Conservation (phyloP, 805 yeast genomes). For the Starmerella stigmatis region DNA sequence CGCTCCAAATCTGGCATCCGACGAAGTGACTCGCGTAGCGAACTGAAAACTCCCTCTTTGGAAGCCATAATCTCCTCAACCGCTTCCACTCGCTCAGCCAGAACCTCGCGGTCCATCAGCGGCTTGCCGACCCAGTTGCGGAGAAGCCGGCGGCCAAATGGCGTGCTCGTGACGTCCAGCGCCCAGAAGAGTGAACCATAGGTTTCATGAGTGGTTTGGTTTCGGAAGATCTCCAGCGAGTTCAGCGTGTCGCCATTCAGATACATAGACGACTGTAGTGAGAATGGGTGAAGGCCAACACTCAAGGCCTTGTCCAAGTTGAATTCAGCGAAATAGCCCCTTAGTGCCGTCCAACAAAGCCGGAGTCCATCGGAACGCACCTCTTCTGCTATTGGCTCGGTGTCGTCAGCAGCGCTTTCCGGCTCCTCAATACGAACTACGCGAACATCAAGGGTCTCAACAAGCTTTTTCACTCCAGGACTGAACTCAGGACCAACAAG, state of each 20-base stretch:
- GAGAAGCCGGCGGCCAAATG: conserved; percentile 60
- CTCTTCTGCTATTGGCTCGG: not conserved
- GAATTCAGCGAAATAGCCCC: conserved; percentile 52
- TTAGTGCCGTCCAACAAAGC: conserved; percentile 31
- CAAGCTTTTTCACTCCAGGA: conserved; percentile 7
- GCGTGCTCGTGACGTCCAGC: conserved; percentile 68
- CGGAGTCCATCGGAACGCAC: conserved; percentile 10
- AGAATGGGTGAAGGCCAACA: conserved; percentile 45
- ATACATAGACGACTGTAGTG: conserved; percentile 39
- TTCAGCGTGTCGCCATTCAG: conserved; percentile 56
- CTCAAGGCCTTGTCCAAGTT: conserved; percentile 41
- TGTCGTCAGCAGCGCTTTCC: no score
- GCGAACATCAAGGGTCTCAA: conserved; percentile 14
- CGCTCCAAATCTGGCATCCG: conserved; percentile 49
- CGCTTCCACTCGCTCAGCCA: conserved; percentile 56
- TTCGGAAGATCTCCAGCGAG: conserved; percentile 64
- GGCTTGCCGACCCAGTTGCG: conserved; percentile 71
- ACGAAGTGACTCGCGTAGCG: conserved; percentile 26
- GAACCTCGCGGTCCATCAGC: conserved; percentile 41
- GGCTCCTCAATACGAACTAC: conserved; percentile 12
- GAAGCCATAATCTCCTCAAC: conserved; percentile 37
- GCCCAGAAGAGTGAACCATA: conserved; percentile 72
- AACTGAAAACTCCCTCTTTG: conserved; percentile 24
- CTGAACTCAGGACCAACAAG: conserved; percentile 32
- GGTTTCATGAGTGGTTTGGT: conserved; percentile 44